These are phyloP conservation scores for Metschnikowia anglica DNA, from an alignment of 805 yeast genomes.

Conservation along the genomic window DNA sequence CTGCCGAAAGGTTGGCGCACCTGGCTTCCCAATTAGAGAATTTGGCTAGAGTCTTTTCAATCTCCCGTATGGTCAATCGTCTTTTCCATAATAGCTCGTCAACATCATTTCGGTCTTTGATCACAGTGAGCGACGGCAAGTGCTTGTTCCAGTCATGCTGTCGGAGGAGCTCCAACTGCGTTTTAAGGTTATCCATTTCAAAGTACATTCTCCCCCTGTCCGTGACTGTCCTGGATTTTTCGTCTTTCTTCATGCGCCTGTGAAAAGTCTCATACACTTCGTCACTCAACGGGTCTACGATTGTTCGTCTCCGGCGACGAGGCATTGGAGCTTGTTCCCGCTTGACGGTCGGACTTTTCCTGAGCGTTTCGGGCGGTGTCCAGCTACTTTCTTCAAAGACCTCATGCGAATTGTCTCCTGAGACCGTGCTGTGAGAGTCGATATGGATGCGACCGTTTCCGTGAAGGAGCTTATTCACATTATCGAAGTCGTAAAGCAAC, in stretches of 20 bases:
- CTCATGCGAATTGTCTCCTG: constrained; percentile 14
- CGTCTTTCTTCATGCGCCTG: constrained; percentile 61
- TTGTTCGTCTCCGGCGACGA: constrained; percentile 21
- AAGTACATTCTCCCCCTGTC: constrained; percentile 53
- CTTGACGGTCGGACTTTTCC: neutral
- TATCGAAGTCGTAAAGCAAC: constrained; percentile 36
- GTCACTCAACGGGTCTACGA: constrained; percentile 47
- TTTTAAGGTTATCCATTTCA: constrained; percentile 57
- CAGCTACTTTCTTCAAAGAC: constrained; percentile 16
- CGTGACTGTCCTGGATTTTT: constrained; percentile 53
- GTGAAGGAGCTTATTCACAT: constrained; percentile 28
- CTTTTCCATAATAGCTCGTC: constrained; percentile 54
- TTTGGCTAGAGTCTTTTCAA: constrained; percentile 37
- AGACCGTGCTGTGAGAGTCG: constrained; percentile 8
- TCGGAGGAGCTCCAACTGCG: constrained; percentile 39
- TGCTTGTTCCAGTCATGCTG: constrained; percentile 49
- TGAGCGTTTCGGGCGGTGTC: neutral
- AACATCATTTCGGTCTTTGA: constrained; percentile 47
- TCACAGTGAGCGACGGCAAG: constrained; percentile 47
- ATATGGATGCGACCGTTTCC: constrained; percentile 24
- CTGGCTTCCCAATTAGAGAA: constrained; percentile 40
- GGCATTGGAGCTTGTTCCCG: constrained; percentile 16
- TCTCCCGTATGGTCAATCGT: constrained; percentile 50
- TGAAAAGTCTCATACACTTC: constrained; percentile 47
- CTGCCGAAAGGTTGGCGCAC: constrained; percentile 28